These are phyloP conservation scores for Macrolepiota fuliginosa DNA, from an alignment of 768 basidiomycete genomes.

Conservation along the genomic window DNA sequence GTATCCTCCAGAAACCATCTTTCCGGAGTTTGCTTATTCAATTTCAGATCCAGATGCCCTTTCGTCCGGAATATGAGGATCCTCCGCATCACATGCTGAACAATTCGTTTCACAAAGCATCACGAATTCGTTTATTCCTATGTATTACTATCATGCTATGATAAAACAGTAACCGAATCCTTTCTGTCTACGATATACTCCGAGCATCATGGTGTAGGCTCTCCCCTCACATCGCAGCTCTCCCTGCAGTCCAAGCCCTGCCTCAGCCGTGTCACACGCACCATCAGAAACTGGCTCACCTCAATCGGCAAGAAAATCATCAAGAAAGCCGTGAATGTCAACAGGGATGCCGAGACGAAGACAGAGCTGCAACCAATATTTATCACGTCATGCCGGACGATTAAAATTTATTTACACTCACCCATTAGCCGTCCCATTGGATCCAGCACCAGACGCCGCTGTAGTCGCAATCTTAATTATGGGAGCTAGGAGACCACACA, in stretches of 20 bases:
- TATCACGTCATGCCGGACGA: neutral
- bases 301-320: slow-evolving; percentile 47
- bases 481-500: slow-evolving; percentile 46
- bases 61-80: too few relatives aligned
- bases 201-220: neutral
- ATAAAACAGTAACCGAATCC: neutral
- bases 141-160: slow-evolving; percentile 1
- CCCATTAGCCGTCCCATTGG: slow-evolving; percentile 33
- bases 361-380: slow-evolving; percentile 32
- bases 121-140: slow-evolving; percentile 3
- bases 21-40: too few relatives aligned
- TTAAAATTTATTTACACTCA: slow-evolving; percentile 16
- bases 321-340: too few relatives aligned
- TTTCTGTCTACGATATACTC: neutral
- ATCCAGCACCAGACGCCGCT: slow-evolving; percentile 24
- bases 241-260: slow-evolving; percentile 27
- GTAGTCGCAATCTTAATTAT: slow-evolving; percentile 48
- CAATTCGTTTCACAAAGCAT: neutral
- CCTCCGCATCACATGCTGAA: too few relatives aligned
- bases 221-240: slow-evolving; percentile 31
- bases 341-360: slow-evolving; percentile 44
- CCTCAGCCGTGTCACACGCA: neutral
- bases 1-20: too few relatives aligned
- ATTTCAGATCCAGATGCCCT: too few relatives aligned
- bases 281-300: slow-evolving; percentile 24